Conservation (phyloP, 331 rosid genomes). For the Pyracantha coccinea region DNA sequence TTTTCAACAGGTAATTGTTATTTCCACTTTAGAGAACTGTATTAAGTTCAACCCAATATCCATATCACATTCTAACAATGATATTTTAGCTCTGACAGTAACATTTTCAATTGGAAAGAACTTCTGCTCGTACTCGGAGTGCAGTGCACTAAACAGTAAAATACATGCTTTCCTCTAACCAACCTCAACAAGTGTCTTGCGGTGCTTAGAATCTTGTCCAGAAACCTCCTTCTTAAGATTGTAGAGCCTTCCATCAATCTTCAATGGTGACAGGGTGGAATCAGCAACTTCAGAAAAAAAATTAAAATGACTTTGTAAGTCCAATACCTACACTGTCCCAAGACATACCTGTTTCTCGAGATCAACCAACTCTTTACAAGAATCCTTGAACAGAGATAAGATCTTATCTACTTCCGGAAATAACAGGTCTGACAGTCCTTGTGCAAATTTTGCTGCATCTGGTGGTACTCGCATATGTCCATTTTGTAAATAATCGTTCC, state of each 20-base stretch:
- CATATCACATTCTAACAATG: not conserved
- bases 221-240: slow-evolving; percentile 89
- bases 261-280: slow-evolving; percentile 11
- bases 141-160: not conserved
- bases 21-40: not conserved
- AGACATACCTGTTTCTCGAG: slow-evolving; percentile 82
- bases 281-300: slow-evolving; percentile 2
- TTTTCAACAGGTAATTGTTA: not conserved
- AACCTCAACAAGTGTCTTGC: slow-evolving; percentile 88
- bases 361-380: slow-evolving; percentile 86
- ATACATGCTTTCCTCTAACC: not conserved
- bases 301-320: not conserved
- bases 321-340: not conserved
- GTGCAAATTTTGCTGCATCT: slow-evolving; percentile 45
- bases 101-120: not conserved
- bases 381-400: slow-evolving; percentile 75
- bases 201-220: slow-evolving; percentile 85
- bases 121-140: not conserved
- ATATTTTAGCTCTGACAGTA: slow-evolving; percentile 4
- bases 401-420: slow-evolving; percentile 91
- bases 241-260: slow-evolving; percentile 85
- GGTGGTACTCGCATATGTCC: slow-evolving; percentile 45
- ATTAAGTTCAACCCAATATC: not conserved
- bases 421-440: slow-evolving; percentile 40
- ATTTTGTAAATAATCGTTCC: slow-evolving; percentile 38